These are phyloP conservation scores for Zymoseptoria pseudotritici DNA, from an alignment of 2,329 filamentous ascomycete species.

Conservation along the genomic window DNA sequence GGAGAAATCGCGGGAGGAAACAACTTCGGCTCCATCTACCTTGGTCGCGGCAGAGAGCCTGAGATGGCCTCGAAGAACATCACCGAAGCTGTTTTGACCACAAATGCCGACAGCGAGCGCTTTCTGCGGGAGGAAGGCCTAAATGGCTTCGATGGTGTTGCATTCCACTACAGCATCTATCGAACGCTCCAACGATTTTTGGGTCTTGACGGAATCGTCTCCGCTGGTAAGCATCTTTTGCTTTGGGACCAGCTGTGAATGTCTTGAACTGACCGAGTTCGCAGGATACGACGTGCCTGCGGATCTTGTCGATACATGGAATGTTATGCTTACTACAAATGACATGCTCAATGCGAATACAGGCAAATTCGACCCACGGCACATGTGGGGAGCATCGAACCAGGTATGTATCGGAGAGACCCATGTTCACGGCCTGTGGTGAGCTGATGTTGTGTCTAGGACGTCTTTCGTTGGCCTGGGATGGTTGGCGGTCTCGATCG, in stretches of 20 bases:
- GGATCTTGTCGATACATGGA: conserved; percentile 47
- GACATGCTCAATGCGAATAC: conserved; percentile 53
- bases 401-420: conserved; percentile 38
- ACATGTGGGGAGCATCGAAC: conserved; percentile 55
- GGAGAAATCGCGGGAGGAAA: conserved; percentile 56
- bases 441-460: neutral
- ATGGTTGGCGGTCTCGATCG: conserved; percentile 48
- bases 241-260: conserved; percentile 52
- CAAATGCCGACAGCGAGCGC: conserved; percentile 38
- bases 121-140: conserved; percentile 47
- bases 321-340: conserved; percentile 48
- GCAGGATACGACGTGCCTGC: conserved; percentile 45
- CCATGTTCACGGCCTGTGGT: neutral
- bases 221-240: neutral
- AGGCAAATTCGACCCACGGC: conserved; percentile 50
- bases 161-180: conserved; percentile 49
- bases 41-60: conserved; percentile 52
- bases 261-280: conserved; percentile 42
- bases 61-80: conserved; percentile 41
- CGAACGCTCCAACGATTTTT: neutral
- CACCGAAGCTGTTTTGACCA: conserved; percentile 31
- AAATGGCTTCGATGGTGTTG: conserved; percentile 48
- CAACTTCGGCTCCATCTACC: conserved; percentile 49
- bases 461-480: conserved; percentile 54
- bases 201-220: neutral